Conservation (phyloP, 768 basidiomycete species). For the Boletus tylopilopsis region DNA sequence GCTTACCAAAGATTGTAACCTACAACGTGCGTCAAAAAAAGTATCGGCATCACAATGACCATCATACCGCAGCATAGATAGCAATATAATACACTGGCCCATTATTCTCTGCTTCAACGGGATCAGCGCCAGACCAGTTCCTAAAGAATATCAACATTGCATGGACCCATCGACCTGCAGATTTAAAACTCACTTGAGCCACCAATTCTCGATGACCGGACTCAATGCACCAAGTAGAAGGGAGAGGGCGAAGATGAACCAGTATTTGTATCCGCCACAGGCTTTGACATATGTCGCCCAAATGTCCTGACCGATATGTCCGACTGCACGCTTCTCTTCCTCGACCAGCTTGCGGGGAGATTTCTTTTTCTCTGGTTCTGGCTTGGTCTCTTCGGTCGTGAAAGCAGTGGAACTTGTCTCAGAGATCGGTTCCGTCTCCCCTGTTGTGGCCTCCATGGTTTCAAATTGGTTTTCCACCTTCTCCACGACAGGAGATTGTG, state of each 20-base stretch:
- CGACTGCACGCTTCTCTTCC: slow-evolving; percentile 75
- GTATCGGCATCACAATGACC: neutral
- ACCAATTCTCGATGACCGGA: slow-evolving; percentile 70
- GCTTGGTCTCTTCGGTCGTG: slow-evolving; percentile 32
- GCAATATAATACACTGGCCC: slow-evolving; percentile 45
- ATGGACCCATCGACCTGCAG: neutral
- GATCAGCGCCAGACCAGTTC: slow-evolving; percentile 55
- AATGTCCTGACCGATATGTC: slow-evolving; percentile 61
- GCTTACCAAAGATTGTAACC: slow-evolving; percentile 37
- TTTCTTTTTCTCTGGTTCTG: slow-evolving; percentile 48
- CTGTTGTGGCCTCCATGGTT: slow-evolving; percentile 19
- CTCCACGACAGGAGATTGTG: slow-evolving; percentile 10
- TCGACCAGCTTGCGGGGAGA: slow-evolving; percentile 80
- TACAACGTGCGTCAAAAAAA: slow-evolving; percentile 24
- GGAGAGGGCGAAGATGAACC: slow-evolving; percentile 51
- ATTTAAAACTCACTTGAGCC: slow-evolving; percentile 47
- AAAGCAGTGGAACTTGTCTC: slow-evolving; percentile 46
- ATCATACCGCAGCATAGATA: slow-evolving; percentile 63
- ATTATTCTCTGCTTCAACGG: slow-evolving; percentile 36
- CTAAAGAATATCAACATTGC: slow-evolving; percentile 29
- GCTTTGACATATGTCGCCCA: slow-evolving; percentile 59
- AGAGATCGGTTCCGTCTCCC: slow-evolving; percentile 25
- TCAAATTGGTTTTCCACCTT: slow-evolving; percentile 1
- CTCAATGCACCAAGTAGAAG: slow-evolving; percentile 56
- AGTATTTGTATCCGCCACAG: slow-evolving; percentile 49